phyloP scores from a whole-genome alignment of 805 yeast species.

The Yamadazyma kitorensis region DNA sequence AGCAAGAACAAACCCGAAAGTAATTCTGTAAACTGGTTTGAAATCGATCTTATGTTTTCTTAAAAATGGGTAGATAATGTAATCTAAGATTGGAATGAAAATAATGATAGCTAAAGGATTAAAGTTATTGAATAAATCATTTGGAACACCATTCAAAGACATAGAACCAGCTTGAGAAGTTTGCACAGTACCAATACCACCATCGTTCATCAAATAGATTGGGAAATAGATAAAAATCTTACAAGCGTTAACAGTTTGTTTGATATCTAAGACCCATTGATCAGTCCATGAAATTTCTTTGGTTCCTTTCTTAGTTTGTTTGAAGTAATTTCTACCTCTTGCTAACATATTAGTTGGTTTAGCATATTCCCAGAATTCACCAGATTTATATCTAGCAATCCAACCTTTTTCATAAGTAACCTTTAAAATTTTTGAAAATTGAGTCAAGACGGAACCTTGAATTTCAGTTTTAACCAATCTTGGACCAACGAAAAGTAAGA shows the following conservation, averaged over 20 bases:
- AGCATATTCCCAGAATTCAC: constrained; percentile 49
- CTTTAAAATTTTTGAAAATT: constrained; percentile 38
- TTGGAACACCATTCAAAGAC: constrained; percentile 52
- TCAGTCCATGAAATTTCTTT: constrained; percentile 40
- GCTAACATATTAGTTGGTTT: constrained; percentile 42
- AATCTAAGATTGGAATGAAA: constrained; percentile 50
- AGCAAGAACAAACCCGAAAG: constrained; percentile 47
- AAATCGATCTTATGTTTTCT: constrained; percentile 40
- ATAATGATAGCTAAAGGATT: constrained; percentile 54
- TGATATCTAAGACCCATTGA: constrained; percentile 47
- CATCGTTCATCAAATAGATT: constrained; percentile 40
- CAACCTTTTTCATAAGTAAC: constrained; percentile 44
- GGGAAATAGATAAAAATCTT: constrained; percentile 44
- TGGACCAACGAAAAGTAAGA: constrained; percentile 26
- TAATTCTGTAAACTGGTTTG: constrained; percentile 44
- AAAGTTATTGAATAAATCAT: constrained; percentile 53
- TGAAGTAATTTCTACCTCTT: constrained; percentile 39
- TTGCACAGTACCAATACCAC: constrained; percentile 48
- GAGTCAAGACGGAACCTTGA: constrained; percentile 47
- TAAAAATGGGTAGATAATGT: constrained; percentile 44
- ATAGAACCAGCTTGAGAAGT: constrained; percentile 55
- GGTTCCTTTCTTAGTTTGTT: constrained; percentile 25
- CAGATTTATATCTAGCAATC: constrained; percentile 36
- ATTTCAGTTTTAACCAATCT: constrained; percentile 31
- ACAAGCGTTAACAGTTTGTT: constrained; percentile 43